Percentiles rank a stretch among this genome's conserved stretches.
Evolutionary conservation across 169 alveolate genomes (phyloP).

Genomic region (Perkinsus olseni): DNA sequence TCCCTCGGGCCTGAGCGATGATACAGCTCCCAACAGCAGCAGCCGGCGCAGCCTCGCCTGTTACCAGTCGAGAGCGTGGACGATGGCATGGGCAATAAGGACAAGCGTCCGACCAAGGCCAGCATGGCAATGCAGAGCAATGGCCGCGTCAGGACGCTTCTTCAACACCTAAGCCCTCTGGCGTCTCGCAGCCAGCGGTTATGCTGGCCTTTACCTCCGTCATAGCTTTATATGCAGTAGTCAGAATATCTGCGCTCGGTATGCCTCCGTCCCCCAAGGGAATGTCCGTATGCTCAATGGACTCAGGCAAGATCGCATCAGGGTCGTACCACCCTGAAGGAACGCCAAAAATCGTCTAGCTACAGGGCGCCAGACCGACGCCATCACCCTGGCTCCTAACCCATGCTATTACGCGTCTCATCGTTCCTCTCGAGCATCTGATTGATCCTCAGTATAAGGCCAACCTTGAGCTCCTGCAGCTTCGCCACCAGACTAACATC

Average conservation of each 20-base stretch:
- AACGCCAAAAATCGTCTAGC: no score
- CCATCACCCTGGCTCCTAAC: no score
- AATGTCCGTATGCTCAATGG: background rate
- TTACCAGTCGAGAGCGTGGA: background rate
- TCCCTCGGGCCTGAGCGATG: background rate
- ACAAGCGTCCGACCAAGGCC: background rate
- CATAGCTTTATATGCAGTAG: background rate
- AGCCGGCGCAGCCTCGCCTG: no score
- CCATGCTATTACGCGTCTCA: background rate
- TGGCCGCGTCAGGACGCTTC: background rate
- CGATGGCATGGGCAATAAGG: background rate
- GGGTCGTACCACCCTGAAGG: background rate
- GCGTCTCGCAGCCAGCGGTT: background rate
- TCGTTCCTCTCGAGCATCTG: background rate
- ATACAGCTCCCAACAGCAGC: no score
- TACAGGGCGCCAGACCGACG: background rate
- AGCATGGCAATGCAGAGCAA: background rate
- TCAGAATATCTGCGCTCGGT: background rate
- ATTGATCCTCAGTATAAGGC: background rate
- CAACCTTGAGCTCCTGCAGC: background rate
- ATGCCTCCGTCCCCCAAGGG: background rate
- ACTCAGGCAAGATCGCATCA: background rate
- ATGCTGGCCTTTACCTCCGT: background rate
- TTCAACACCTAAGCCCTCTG: background rate
- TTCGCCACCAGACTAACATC: background rate